Evolutionary conservation across 106 monocot genomes (phyloP), one percentile per base, ranked within the genome.

Genomic region (Acorus gramineus): DNA sequence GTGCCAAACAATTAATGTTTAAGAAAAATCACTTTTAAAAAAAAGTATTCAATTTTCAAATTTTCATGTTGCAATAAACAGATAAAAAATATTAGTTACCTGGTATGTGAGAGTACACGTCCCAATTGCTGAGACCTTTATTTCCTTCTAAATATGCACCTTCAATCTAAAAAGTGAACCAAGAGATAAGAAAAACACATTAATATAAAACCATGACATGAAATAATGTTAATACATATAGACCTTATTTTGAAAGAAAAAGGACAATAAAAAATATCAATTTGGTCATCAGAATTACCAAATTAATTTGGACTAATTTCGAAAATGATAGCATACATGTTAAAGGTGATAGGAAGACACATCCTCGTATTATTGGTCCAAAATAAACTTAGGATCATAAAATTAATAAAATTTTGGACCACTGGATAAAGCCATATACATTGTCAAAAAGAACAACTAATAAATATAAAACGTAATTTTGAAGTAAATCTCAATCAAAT

Each of bases 51-150:
- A 28, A 28, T 28, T 28, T 28, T 28, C 28, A 28, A 28, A 28
- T 28, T 28, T 28, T 28, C 28, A 28, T 28, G 28, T 28, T 28
- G 1, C 28, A 28, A 28, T 28, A 28, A 28, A 28, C 28, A 28
- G 28, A 28, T 28, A 0, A 28, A 28, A 28, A 28, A 28, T 1
- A 28, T 28, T 28, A 61, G 0, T 52, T 55, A 63, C 72, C 72
- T 64, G 72, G 72, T 57, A 64, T 5, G 8, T 72, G 72, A 57
- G 64, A 45, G 56, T 64, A 72, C 8, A 72, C 56, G 50, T 72
- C 72, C 72, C 72, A 72, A 57, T 72, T 72, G 64, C 72, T 72
- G 56, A 50, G 7, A 50, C 72, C n/a, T 46, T 72, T 72, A 50
- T 72, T 72, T 44, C 46, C 72, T 52, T 57, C 72, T 49, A 56